Percentiles rank a stretch among this genome's conserved stretches.
Evolutionary conservation across 495 filamentous ascomycete species (phyloP).

Genomic region (Barbatosphaeria neglecta): DNA sequence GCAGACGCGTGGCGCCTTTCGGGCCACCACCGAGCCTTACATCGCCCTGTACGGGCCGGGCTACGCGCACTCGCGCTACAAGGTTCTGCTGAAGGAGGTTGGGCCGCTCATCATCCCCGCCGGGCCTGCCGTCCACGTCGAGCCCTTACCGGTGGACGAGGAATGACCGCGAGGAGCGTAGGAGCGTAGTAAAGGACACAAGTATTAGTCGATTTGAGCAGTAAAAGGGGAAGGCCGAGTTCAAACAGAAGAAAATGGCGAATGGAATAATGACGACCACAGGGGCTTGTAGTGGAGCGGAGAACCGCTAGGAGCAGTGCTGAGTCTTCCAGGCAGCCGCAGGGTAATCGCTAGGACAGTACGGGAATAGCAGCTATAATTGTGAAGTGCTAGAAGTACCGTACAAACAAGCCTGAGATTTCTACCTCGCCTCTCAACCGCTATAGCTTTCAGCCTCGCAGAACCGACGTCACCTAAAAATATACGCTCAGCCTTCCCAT

Average conservation of each 20-base stretch:
- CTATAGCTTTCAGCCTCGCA: neutral
- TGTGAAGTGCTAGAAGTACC: no score
- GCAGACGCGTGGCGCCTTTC: conserved; percentile 22
- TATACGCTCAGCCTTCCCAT: neutral
- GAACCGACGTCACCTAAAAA: neutral
- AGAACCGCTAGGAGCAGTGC: no score
- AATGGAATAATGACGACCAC: no score
- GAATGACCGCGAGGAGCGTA: neutral
- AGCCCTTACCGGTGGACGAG: conserved; percentile 6
- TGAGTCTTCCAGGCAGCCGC: no score
- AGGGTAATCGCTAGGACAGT: no score
- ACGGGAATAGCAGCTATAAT: no score
- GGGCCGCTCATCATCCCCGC: conserved; percentile 15
- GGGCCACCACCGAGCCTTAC: conserved; percentile 44
- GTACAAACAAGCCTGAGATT: no score
- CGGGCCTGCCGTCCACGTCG: conserved; percentile 17
- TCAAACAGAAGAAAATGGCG: no score
- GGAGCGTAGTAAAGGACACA: neutral
- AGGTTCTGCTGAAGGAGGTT: conserved; percentile 8
- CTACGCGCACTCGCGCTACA: conserved; percentile 11
- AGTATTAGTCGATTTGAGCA: no score
- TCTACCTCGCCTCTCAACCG: no score
- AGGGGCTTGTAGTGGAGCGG: neutral
- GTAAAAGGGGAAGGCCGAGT: no score
- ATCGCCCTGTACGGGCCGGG: conserved; percentile 10